Conservation (phyloP, 352 stramenopile species). For the Pythium sp. region DNA sequence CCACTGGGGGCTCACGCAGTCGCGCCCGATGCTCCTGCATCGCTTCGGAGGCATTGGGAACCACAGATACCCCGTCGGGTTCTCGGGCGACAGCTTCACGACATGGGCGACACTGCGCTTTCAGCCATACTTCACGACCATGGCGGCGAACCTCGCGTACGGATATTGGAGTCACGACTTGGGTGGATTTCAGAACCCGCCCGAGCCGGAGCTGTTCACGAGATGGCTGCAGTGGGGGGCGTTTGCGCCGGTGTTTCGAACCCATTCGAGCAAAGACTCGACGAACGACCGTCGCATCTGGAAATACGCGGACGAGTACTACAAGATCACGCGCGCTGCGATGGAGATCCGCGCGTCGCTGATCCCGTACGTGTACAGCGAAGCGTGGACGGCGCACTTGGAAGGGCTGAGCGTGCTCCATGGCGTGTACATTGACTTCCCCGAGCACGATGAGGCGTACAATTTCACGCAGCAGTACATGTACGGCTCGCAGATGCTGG, state of each 20-base stretch:
- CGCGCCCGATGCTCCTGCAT: conserved; percentile 38
- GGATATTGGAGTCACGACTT: conserved; percentile 53
- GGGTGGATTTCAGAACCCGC: conserved; percentile 29
- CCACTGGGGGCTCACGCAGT: conserved; percentile 20
- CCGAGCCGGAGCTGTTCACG: conserved; percentile 33
- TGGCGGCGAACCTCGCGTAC: conserved; percentile 44
- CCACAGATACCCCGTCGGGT: conserved; percentile 53
- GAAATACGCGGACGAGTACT: conserved; percentile 29
- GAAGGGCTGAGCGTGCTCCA: conserved; percentile 32
- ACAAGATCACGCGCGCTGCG: conserved; percentile 26
- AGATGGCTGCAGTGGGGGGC: conserved; percentile 48
- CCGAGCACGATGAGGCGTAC: conserved; percentile 36
- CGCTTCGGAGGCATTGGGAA: conserved; percentile 49
- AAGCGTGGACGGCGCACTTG: conserved; percentile 24
- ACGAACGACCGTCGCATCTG: conserved; percentile 30
- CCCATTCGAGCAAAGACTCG: conserved; percentile 36
- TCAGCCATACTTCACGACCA: conserved; percentile 50
- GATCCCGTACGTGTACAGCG: conserved; percentile 50
- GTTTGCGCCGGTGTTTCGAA: conserved; percentile 37
- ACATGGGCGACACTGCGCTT: conserved; percentile 37
- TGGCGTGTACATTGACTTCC: conserved; percentile 41
- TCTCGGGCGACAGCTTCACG: conserved; percentile 42
- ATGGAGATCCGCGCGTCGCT: conserved; percentile 31
- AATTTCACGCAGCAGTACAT: conserved; percentile 36
- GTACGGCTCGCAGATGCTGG: conserved; percentile 36